Base-by-base conservation (phyloP, 2,329 filamentous ascomycete genomes). In the Xylaria multiplex region DNA sequence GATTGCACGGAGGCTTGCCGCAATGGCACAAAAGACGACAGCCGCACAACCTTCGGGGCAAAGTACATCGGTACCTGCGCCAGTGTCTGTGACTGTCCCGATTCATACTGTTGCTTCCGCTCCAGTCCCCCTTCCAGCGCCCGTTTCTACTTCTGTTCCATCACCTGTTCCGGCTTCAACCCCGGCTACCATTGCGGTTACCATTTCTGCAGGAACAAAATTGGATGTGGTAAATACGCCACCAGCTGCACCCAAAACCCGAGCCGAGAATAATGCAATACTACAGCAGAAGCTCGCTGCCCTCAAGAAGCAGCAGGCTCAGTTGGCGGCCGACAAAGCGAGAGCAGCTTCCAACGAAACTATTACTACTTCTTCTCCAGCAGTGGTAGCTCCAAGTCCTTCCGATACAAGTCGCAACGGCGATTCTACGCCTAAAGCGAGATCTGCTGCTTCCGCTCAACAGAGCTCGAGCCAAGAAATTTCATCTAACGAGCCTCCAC, bases 281-380 rank as follows among this genome's bases (percentile, higher is more conserved):
- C 84, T 94, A 53, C 88, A 92, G 69, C 87, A 93, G 75, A 93
- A 93, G 71, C 90, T 97, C 74, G 92, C 93, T 66, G 90, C 90
- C 24, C 80, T 96, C 24, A 88, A 88, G 71, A 89, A 87, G 71
- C 81, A 71, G 45, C 73, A 76, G 56, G 72, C 76, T 42, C 72
- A 74, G 59, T 57, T 71, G 14, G 65, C 73, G 61, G 71, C 77
- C 9, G 71, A 74, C 16, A 75, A 73, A 37, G 71, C 69, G 46
- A 62, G 65, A n/a, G 59, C 62, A 16, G 56, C 60, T 58, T 70
- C 66, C 14, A 70, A 63, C 40, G 45, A 59, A 53, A 56, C 54
- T 22, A 70, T 70, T 43, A 42, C 67, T 16, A 42, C 58, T 40
- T 58, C 66, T 4, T 62, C 68, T 46, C 56, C 68, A 24, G 61